Base-by-base conservation (phyloP, 225 moss, liverwort and hornwort genomes). In the Bryum argenteum region DNA sequence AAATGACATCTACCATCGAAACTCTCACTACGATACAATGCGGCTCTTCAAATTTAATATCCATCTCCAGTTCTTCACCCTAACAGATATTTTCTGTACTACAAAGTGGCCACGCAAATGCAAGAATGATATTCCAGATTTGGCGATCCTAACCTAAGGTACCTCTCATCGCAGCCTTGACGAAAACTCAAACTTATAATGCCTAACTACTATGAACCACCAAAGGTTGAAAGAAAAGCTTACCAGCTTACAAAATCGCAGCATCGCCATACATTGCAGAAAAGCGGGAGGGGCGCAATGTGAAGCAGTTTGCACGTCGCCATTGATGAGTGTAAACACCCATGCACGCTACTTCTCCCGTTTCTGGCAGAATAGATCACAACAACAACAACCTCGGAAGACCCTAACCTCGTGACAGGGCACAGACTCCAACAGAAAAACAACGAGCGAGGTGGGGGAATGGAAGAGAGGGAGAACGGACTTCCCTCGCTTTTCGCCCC, bases 181-280 rank as follows among this genome's bases (percentile, higher is more conserved):
- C 59, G 16, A 73, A 1, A 51, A 43, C 9, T 53, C 3, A 6
- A 52, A 20, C 3, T 11, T 15, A 74, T n/a, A 15, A 67, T 63
- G 51, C 48, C 41, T 60, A 53, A 56, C 39, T 2, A 5, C 10
- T 28, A 51, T 28, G 10, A 48, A 8, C 48, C 13, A 13, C 15
- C 47, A 47, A 47, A 66, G 14, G 57, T 21, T 15, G 43, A 67
- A 24, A 38, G 57, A 39, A 15, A 50, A 61, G 41, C 11, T 50
- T 82, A 82, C 82, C 82, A 75, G 75, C 71, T 82, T 75, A 63
- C 67, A 68, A 57, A 41, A 71, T 61, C 58, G 71, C 69, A 78
- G 67, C 75, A 71, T 82, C 58, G 82, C 82, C 75, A 75, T 82
- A 82, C 78, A 79, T 75, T 82, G 33, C 71, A 66, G 44, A 24